phyloP scores from a whole-genome alignment of 2,329 filamentous ascomycete genomes.

The Colletotrichum scovillei region DNA sequence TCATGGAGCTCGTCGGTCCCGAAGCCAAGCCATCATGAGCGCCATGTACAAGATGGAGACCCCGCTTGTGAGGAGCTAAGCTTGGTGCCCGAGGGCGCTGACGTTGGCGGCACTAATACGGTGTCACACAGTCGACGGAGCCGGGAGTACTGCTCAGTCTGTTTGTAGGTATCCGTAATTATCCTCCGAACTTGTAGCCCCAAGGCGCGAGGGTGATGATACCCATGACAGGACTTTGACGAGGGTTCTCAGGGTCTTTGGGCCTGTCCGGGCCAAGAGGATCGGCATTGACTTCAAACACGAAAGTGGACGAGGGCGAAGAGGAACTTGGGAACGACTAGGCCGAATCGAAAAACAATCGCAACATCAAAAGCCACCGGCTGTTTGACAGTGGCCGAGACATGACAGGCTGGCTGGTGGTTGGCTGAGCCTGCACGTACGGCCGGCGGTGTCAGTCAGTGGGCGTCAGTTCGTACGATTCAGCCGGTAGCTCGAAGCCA shows the following conservation, averaged over 20 bases:
- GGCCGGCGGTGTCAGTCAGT: conserved; percentile 15
- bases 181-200: background rate
- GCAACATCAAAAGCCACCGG: background rate
- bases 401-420: background rate
- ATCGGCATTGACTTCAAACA: conserved; percentile 20
- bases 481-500: background rate
- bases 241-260: background rate
- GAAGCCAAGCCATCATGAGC: background rate
- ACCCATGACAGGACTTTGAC: background rate
- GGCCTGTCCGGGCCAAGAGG: conserved; percentile 13
- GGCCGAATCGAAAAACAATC: background rate
- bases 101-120: background rate
- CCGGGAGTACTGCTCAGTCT: no score
- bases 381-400: conserved; percentile 23
- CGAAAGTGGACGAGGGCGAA: background rate
- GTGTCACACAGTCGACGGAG: no score
- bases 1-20: background rate
- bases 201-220: background rate
- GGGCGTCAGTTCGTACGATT: background rate
- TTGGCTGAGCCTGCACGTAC: background rate
- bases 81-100: background rate
- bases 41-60: background rate
- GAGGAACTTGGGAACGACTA: background rate
- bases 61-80: background rate
- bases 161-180: no score